Base-by-base conservation (phyloP, 129 eudicot species). In the Helichrysum umbraculigerum region DNA sequence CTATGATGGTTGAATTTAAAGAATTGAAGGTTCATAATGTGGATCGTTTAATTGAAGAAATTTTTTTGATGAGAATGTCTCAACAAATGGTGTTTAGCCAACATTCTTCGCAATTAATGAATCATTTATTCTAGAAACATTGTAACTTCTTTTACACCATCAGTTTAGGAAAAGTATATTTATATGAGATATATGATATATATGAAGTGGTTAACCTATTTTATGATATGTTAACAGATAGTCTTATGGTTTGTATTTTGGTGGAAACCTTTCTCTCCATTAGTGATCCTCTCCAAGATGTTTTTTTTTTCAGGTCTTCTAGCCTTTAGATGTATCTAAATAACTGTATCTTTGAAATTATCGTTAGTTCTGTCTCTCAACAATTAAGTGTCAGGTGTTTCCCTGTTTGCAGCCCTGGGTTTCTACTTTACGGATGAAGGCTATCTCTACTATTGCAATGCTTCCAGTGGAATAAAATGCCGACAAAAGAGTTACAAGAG, bases 391-490 rank as follows among this genome's bases (percentile, higher is more conserved):
- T 4, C 34, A 32, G 34, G 34, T 32, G 34, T 32, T 32, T 32
- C 34, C 34, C 4, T 32, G 81, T 88, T 93, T 88, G 96, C 95
- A 63, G 96, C 98, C 70, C 74, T 93, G 47, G 92, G 92, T 17
- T 93, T 93, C 95, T 92, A 76, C 81, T 90, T 35, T 90, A 90
- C 47, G 96, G 95, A 66, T 92, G 96, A 83, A 90, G 93, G 93
- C 92, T 93, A 67, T 93, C 88, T 82, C 70, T 89, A 57, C 91
- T 93, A 96, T 84, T 93, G 72, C 86, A 88, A 47, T 87, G 93
- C 28, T 93, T 93, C 72, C 98, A 37, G 96, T 91, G 33, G 97
- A 88, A 79, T 91, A 67, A 87, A 83, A 82, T 96, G 98, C 70
- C 80, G 96, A 33, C 96, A 90, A 57, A 93, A 87, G 86, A 93